phyloP scores from a whole-genome alignment of 1,139 yeast genomes.

The Blastobotrys capitulatus region DNA sequence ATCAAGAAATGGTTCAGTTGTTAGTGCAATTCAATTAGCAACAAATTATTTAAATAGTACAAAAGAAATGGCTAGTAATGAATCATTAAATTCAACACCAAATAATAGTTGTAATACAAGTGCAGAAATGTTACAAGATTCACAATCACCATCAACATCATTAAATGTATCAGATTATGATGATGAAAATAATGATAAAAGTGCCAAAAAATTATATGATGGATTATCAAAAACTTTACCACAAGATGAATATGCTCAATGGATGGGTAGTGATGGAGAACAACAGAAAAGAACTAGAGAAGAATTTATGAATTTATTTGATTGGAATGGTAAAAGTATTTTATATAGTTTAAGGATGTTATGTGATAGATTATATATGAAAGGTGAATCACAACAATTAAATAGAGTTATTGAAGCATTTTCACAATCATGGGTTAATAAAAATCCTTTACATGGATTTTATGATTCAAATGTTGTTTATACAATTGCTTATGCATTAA shows the following conservation, averaged over 20 bases:
- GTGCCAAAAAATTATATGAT: constrained; percentile 24
- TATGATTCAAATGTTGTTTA: constrained; percentile 61
- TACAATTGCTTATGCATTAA: constrained; percentile 64
- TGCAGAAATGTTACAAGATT: neutral
- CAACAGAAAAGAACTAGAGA: constrained; percentile 19
- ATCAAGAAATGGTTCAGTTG: neutral
- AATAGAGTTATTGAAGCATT: constrained; percentile 68
- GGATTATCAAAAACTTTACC: constrained; percentile 22
- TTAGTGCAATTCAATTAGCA: neutral
- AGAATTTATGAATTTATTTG: constrained; percentile 30
- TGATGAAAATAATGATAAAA: constrained; percentile 3
- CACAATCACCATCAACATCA: constrained; percentile 1
- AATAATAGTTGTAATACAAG: constrained; percentile 4
- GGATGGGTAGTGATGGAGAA: constrained; percentile 28
- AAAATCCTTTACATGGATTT: constrained; percentile 42
- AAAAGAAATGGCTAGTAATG: neutral
- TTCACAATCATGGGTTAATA: constrained; percentile 58
- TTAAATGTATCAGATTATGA: neutral
- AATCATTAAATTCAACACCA: constrained; percentile 2
- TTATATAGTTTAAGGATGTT: constrained; percentile 52
- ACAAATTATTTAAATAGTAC: neutral
- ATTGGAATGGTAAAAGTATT: constrained; percentile 27
- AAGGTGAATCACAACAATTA: constrained; percentile 79
- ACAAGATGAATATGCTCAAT: constrained; percentile 29
- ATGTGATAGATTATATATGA: constrained; percentile 61